Conservation (phyloP, 768 basidiomycete genomes). For the Ramaria sp. region DNA sequence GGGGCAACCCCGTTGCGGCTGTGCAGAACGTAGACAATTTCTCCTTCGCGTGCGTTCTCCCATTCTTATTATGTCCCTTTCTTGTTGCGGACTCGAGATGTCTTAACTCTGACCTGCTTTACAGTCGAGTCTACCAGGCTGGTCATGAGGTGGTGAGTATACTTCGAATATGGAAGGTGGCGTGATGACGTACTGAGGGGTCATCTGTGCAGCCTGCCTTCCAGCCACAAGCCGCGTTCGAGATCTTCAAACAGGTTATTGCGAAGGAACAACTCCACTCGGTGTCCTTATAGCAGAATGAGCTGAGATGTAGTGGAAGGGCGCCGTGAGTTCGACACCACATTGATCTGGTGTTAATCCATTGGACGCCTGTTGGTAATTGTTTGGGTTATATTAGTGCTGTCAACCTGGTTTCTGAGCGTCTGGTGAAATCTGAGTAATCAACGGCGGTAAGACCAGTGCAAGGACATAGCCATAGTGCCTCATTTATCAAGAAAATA, state of each 20-base stretch:
- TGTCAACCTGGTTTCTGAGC: no score
- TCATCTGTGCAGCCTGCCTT: conserved; percentile 41
- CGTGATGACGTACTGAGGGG: neutral
- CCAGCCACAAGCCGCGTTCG: conserved; percentile 46
- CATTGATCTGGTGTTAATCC: no score
- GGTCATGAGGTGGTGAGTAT: conserved; percentile 54
- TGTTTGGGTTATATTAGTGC: no score
- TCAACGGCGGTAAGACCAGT: neutral
- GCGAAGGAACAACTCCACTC: conserved; percentile 43
- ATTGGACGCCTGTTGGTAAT: no score
- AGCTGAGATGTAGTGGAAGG: no score
- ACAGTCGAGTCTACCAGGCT: conserved; percentile 42
- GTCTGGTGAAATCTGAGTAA: no score
- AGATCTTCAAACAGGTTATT: conserved; percentile 49
- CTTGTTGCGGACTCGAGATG: neutral
- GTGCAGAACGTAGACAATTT: conserved; percentile 59
- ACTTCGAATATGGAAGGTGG: neutral
- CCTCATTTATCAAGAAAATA: neutral
- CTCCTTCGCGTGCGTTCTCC: conserved; percentile 46
- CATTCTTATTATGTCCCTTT: neutral
- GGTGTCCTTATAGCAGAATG: conserved; percentile 17
- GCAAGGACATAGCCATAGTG: neutral
- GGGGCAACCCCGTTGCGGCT: conserved; percentile 41
- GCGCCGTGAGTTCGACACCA: no score
- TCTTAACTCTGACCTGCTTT: neutral